Conservation (phyloP, 1,284 basidiomycete species). For the Rhodotorula sp. region DNA sequence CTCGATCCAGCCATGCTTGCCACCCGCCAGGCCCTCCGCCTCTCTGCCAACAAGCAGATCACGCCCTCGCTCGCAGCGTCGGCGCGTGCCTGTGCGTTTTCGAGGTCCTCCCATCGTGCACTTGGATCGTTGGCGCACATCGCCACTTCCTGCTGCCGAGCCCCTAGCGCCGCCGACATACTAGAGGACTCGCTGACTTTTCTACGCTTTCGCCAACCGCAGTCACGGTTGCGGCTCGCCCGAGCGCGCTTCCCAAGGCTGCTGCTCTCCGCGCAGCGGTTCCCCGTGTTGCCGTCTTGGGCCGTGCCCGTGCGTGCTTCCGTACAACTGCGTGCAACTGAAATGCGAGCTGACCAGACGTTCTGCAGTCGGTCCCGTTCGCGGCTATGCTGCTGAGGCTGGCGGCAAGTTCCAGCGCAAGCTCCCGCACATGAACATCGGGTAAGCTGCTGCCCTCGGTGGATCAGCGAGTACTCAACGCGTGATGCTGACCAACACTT, state of each 20-base stretch:
- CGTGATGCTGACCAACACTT: neutral
- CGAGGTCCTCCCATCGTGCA: neutral
- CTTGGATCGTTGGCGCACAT: neutral
- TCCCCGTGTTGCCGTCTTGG: constrained; percentile 19
- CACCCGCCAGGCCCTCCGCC: constrained; percentile 32
- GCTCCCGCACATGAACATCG: constrained; percentile 51
- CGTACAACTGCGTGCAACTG: neutral
- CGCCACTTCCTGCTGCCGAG: neutral
- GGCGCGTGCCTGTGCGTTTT: constrained; percentile 30
- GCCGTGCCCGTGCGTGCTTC: constrained; percentile 15
- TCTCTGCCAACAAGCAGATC: constrained; percentile 28
- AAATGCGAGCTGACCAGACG: neutral
- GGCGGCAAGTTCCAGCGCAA: constrained; percentile 37
- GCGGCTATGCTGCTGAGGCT: constrained; percentile 38
- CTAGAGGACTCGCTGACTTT: neutral
- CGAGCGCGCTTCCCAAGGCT: constrained; percentile 16
- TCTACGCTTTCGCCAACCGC: neutral
- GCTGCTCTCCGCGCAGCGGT: constrained; percentile 19
- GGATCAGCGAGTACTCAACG: too few relatives aligned
- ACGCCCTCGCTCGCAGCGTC: constrained; percentile 22
- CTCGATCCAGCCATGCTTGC: constrained; percentile 23
- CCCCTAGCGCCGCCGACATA: neutral
- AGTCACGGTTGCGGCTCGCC: constrained; percentile 38
- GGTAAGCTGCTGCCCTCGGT: constrained; percentile 19
- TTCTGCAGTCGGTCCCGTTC: constrained; percentile 25